Percentiles rank a stretch among this genome's conserved stretches.
These are phyloP conservation scores for Starmerella bombicola DNA, from an alignment of 805 yeast species.

Conservation along the genomic window DNA sequence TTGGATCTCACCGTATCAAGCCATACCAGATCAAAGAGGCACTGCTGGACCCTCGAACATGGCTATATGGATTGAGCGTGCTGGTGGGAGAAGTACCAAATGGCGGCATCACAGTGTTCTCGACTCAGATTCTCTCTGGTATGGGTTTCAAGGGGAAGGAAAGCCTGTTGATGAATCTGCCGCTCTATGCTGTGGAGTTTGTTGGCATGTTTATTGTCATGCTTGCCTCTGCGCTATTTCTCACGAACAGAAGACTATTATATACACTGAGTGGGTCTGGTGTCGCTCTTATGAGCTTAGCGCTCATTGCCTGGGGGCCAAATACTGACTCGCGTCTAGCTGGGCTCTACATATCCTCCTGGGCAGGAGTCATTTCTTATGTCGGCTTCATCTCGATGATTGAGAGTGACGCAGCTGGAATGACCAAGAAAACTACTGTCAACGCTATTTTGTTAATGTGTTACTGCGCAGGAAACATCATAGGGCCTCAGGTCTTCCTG, in stretches of 20 bases:
- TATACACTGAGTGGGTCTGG: slow-evolving; percentile 10
- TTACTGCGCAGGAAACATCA: slow-evolving; percentile 43
- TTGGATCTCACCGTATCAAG: slow-evolving; percentile 45
- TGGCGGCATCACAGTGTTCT: slow-evolving; percentile 45
- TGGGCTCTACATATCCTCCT: slow-evolving; percentile 15
- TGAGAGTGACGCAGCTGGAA: slow-evolving; percentile 43
- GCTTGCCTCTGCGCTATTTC: slow-evolving; percentile 6
- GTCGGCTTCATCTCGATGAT: slow-evolving; percentile 22
- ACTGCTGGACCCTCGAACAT: slow-evolving; percentile 38
- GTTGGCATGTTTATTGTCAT: slow-evolving; percentile 14
- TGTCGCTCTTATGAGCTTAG: slow-evolving; percentile 9
- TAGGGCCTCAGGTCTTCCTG: slow-evolving; percentile 52
- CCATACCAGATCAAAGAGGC: slow-evolving; percentile 43
- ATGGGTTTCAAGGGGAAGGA: slow-evolving; percentile 33
- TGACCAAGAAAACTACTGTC: slow-evolving; percentile 41
- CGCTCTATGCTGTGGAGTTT: slow-evolving; percentile 37
- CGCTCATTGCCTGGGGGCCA: slow-evolving; percentile 22
- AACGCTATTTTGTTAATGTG: slow-evolving; percentile 38
- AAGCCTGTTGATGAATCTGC: slow-evolving; percentile 34
- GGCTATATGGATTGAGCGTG: slow-evolving; percentile 36
- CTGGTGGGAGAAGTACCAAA: slow-evolving; percentile 38
- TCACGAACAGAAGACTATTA: slow-evolving; percentile 9
- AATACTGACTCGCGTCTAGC: slow-evolving; percentile 15
- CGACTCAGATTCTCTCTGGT: slow-evolving; percentile 35
- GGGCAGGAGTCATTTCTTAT: slow-evolving; percentile 9